Conservation (phyloP, 257 asterid species). For the Striga asiatica region DNA sequence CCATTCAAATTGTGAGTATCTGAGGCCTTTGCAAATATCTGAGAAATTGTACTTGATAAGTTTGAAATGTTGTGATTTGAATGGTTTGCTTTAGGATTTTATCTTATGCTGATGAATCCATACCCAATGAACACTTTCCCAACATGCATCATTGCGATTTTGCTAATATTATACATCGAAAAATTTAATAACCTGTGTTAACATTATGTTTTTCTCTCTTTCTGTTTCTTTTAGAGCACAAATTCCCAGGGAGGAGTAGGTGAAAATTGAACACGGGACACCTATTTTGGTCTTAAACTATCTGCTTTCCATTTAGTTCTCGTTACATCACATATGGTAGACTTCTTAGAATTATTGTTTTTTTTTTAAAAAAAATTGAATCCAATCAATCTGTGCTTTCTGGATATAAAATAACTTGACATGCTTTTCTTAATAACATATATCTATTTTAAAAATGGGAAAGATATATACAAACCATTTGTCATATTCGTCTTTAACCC, state of each 20-base stretch:
- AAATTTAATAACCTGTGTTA: background rate
- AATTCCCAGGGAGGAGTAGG: no score
- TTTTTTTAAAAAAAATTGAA: background rate
- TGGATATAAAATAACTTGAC: background rate
- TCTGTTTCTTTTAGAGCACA: no score
- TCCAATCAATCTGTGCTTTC: background rate
- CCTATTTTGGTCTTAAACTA: no score
- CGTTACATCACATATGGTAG: no score
- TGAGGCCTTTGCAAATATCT: slow-evolving; percentile 4
- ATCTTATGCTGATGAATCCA: background rate
- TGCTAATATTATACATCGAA: background rate
- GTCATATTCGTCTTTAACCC: no score
- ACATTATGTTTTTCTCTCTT: no score
- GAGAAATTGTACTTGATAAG: slow-evolving; percentile 8
- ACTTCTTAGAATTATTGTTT: background rate
- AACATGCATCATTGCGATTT: background rate
- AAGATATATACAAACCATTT: background rate
- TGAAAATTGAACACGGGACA: no score
- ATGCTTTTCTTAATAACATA: background rate
- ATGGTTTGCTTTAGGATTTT: slow-evolving; percentile 7
- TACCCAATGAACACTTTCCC: slow-evolving; percentile 9
- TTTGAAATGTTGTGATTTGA: background rate
- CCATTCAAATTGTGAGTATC: slow-evolving; percentile 62
- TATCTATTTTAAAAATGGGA: background rate
- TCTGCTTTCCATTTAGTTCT: no score